Conservation (phyloP, 2,329 filamentous ascomycete genomes). For the Byssoonygena ceratinophila region DNA sequence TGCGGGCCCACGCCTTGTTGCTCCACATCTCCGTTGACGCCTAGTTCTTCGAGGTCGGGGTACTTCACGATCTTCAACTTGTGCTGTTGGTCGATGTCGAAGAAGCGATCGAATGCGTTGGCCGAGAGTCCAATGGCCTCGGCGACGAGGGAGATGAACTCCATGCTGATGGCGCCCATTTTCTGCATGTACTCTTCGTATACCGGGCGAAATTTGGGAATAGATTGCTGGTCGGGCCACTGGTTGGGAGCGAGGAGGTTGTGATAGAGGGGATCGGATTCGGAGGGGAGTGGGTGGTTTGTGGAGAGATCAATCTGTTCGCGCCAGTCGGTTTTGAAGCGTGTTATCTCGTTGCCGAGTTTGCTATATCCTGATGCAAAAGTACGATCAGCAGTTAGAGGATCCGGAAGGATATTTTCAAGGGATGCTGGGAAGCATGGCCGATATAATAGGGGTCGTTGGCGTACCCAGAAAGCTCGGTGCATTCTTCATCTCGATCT, state of each 20-base stretch:
- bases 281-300: constrained; percentile 55
- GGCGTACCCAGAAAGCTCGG: constrained; percentile 55
- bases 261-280: constrained; percentile 57
- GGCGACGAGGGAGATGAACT: constrained; percentile 70
- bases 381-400: not conserved
- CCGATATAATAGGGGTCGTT: not conserved
- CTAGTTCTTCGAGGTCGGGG: constrained; percentile 57
- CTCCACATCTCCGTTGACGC: constrained; percentile 37
- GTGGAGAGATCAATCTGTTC: constrained; percentile 84
- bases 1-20: constrained; percentile 60
- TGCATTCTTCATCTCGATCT: constrained; percentile 64
- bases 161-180: constrained; percentile 62
- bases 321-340: constrained; percentile 63
- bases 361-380: constrained; percentile 27
- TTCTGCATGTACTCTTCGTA: constrained; percentile 65
- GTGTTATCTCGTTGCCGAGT: constrained; percentile 54
- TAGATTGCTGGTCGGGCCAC: constrained; percentile 56
- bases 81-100: constrained; percentile 61
- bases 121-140: constrained; percentile 65
- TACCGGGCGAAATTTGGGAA: constrained; percentile 57
- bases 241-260: constrained; percentile 68
- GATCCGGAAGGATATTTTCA: not conserved
- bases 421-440: not conserved
- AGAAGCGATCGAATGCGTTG: constrained; percentile 66
- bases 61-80: constrained; percentile 87